Evolutionary conservation across 2,329 filamentous ascomycete species (phyloP).

Genomic region (Penicillium thymicola): DNA sequence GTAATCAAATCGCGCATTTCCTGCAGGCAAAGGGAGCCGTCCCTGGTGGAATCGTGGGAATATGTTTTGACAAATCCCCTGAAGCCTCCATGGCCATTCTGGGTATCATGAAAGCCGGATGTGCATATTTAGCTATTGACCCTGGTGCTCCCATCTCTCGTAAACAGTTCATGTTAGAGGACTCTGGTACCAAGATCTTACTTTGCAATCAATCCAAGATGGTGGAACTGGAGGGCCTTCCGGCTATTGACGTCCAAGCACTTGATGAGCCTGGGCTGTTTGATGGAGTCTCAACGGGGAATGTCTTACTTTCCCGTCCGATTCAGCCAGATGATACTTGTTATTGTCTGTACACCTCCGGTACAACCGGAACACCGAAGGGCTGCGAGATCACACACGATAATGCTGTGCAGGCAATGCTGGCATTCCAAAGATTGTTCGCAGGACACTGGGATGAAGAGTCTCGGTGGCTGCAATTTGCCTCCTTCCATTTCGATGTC

Average conservation of each 20-base stretch:
- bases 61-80: slow-evolving; percentile 81
- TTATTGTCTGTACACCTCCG: slow-evolving; percentile 84
- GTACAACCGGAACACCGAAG: slow-evolving; percentile 82
- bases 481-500: slow-evolving; percentile 91
- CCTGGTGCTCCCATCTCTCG: slow-evolving; percentile 67
- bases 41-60: slow-evolving; percentile 63
- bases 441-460: slow-evolving; percentile 66
- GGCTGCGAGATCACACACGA: slow-evolving; percentile 86
- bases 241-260: slow-evolving; percentile 43
- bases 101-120: slow-evolving; percentile 78
- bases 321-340: slow-evolving; percentile 57
- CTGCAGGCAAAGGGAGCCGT: slow-evolving; percentile 50
- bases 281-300: slow-evolving; percentile 34
- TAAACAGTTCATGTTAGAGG: slow-evolving; percentile 73
- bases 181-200: slow-evolving; percentile 65
- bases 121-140: slow-evolving; percentile 77
- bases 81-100: slow-evolving; percentile 80
- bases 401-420: slow-evolving; percentile 84
- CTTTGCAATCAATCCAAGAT: slow-evolving; percentile 54
- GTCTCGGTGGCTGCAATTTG: slow-evolving; percentile 88
- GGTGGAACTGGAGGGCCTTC: slow-evolving; percentile 35
- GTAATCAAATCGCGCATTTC: slow-evolving; percentile 69
- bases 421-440: slow-evolving; percentile 79
- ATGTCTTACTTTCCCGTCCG: slow-evolving; percentile 32
- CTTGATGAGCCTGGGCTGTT: slow-evolving; percentile 44